Percentiles rank a stretch among this genome's conserved stretches.
Evolutionary conservation across 2,329 filamentous ascomycete genomes (phyloP).

Genomic region (Fulvia fulva): DNA sequence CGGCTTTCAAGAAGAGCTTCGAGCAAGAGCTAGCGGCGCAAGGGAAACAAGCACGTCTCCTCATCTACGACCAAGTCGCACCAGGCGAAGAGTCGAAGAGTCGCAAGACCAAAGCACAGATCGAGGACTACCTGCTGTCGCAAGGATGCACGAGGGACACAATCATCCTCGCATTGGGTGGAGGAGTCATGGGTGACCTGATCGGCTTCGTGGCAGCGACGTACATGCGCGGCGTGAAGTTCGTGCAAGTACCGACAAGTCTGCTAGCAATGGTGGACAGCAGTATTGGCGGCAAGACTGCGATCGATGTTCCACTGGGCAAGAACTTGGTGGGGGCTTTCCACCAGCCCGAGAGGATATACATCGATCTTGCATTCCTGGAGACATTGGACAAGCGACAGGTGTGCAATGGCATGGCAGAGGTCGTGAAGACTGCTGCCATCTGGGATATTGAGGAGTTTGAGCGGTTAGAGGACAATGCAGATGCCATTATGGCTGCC

Average conservation of each 20-base stretch:
- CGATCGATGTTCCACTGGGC: conserved; percentile 90
- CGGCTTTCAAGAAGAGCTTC: conserved; percentile 69
- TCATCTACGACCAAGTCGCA: conserved; percentile 81
- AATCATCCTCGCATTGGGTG: conserved; percentile 88
- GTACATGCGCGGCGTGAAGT: conserved; percentile 95
- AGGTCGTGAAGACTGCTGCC: conserved; percentile 80
- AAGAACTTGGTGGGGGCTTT: conserved; percentile 96
- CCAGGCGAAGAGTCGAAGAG: conserved; percentile 94
- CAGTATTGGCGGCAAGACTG: conserved; percentile 96
- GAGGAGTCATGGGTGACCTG: conserved; percentile 96
- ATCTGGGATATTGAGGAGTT: conserved; percentile 94
- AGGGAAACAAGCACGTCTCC: conserved; percentile 57
- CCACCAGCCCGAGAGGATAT: conserved; percentile 92
- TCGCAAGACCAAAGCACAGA: conserved; percentile 85
- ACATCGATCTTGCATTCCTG: conserved; percentile 88
- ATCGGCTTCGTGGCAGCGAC: conserved; percentile 96
- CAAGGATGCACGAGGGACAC: conserved; percentile 93
- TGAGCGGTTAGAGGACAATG: conserved; percentile 74
- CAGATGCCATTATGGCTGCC: conserved; percentile 68
- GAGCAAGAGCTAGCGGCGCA: conserved; percentile 39
- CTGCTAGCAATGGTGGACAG: conserved; percentile 97
- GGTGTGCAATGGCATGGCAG: conserved; percentile 98
- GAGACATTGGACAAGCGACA: conserved; percentile 86
- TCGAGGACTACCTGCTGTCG: conserved; percentile 95
- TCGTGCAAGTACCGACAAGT: conserved; percentile 94